phyloP scores from a whole-genome alignment of 1,139 yeast species.

The Taphrina deformans region DNA sequence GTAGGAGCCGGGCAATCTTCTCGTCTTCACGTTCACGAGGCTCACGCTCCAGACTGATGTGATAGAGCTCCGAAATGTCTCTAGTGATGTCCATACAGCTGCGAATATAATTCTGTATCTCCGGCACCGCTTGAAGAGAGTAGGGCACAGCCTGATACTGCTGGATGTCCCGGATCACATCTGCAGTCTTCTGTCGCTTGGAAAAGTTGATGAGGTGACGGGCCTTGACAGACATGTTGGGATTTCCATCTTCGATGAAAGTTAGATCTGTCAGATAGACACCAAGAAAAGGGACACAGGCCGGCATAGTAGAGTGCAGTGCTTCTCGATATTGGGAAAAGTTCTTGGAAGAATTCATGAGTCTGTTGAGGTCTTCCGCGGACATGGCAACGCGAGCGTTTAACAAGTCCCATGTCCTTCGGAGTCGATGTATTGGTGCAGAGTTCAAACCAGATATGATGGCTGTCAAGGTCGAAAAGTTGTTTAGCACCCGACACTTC shows the following conservation, averaged over 20 bases:
- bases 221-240: conserved; percentile 62
- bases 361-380: conserved; percentile 69
- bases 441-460: conserved; percentile 84
- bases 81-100: conserved; percentile 37
- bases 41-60: conserved; percentile 39
- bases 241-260: conserved; percentile 88
- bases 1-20: conserved; percentile 39
- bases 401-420: conserved; percentile 78
- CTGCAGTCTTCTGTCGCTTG: conserved; percentile 72
- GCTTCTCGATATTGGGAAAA: conserved; percentile 85
- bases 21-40: conserved; percentile 41
- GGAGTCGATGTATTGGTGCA: conserved; percentile 81
- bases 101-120: conserved; percentile 55
- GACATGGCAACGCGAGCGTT: conserved; percentile 55
- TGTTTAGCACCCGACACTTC: conserved; percentile 68
- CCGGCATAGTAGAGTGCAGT: conserved; percentile 67
- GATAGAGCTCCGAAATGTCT: conserved; percentile 39
- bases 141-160: conserved; percentile 67
- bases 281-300: conserved; percentile 93
- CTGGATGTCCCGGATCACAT: conserved; percentile 73
- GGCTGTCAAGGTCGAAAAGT: conserved; percentile 92
- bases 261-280: conserved; percentile 87
- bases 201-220: conserved; percentile 70
- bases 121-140: conserved; percentile 62
- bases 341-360: conserved; percentile 87